Conservation (phyloP, 305 asterid genomes). For the Fraxinus velutina region DNA sequence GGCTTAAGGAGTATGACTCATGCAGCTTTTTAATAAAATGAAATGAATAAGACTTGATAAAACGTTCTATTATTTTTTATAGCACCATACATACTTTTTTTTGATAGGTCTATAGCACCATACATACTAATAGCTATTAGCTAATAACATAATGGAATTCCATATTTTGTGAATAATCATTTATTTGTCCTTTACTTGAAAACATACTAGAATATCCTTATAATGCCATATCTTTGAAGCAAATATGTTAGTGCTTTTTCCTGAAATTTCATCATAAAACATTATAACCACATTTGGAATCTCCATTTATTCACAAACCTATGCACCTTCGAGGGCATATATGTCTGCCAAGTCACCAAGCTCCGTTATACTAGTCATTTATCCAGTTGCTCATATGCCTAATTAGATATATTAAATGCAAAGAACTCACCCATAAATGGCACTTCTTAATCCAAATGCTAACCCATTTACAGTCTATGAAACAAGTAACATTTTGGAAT, state of each 20-base stretch:
- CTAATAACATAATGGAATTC: background rate
- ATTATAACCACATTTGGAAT: background rate
- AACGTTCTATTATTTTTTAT: background rate
- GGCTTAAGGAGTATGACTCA: background rate
- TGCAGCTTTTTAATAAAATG: background rate
- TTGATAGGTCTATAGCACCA: background rate
- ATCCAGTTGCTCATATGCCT: background rate
- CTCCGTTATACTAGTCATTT: background rate
- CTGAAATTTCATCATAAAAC: background rate
- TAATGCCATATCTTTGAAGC: background rate
- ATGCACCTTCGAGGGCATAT: background rate
- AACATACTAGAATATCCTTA: background rate
- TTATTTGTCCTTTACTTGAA: background rate
- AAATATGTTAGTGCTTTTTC: background rate
- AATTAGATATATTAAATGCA: background rate
- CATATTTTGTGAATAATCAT: background rate
- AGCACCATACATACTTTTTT: background rate
- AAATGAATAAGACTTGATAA: background rate
- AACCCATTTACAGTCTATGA: background rate
- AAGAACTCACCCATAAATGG: background rate
- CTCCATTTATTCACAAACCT: background rate
- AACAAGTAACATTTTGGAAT: slow-evolving; percentile 4
- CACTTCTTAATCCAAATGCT: slow-evolving; percentile 1
- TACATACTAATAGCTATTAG: background rate
- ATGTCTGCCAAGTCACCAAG: background rate